Evolutionary conservation across 1,284 basidiomycete species (phyloP), one percentile per base, ranked within the genome.

Genomic region (Cutaneotrichosporon curvatum): DNA sequence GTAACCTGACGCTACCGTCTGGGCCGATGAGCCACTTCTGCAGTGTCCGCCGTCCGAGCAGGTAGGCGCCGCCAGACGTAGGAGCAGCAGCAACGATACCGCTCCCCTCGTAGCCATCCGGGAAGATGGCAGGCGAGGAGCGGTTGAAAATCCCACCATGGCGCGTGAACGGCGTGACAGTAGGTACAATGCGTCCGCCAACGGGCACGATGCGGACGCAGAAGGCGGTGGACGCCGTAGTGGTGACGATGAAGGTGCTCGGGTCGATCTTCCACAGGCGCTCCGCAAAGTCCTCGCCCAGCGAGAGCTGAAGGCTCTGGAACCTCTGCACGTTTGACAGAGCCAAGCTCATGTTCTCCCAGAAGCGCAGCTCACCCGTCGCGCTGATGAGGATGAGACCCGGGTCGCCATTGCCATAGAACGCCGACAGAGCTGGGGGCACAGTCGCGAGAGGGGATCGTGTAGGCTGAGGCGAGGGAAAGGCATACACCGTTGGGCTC

Each of bases 261-360:
- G 56, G 63, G 31, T 67, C 65, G n/a, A 65, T 37, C 40, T 62
- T 55, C 41, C 57, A 57, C 15, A 74, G 49, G 15, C 50, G 56
- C 19, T 70, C 65, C 2, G 69, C 66, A 40, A 60, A 59, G 42
- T 73, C 74, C 32, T 72, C 72, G 14, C 60, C 55, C 4, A 73
- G 46, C 2, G 61, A 51, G 2, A 67, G 42, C 40, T 63, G 51
- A 5, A 58, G 21, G 15, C 39, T 44, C 38, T 62, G 58, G 40
- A 53, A 69, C 16, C 56, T 51, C 22, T 61, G 63, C 44, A 51
- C 67, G 30, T 64, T 67, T 15, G 66, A 60, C 21, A 75, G 62
- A 1, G 72, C 71, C 20, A 67, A 48, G 25, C 62, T 65, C 56
- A 73, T 62, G 31, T 56, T 63, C 40, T 73, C 70, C 74, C 74